Conservation (phyloP, 2,329 filamentous ascomycete genomes). For the Colletotrichum eremochloae region DNA sequence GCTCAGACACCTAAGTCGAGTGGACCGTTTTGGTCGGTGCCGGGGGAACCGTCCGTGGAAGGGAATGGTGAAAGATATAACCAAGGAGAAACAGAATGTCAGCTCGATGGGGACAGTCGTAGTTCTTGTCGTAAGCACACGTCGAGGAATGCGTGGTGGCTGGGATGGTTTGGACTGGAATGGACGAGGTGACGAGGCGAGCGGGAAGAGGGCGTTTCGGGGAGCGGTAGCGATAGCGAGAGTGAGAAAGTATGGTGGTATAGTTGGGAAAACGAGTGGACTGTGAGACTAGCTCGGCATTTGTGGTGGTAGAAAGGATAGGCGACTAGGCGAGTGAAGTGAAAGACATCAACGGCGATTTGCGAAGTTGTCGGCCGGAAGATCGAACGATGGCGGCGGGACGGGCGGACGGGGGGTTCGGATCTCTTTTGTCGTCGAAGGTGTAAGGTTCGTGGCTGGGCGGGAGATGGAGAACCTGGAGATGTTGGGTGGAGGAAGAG, state of each 20-base stretch:
- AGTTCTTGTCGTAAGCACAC: slow-evolving; percentile 7
- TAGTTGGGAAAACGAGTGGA: slow-evolving; percentile 42
- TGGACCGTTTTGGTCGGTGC: slow-evolving; percentile 12
- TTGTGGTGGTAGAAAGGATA: slow-evolving; percentile 27
- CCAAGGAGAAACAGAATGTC: slow-evolving; percentile 14
- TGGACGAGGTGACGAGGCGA: slow-evolving; percentile 26
- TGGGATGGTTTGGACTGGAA: slow-evolving; percentile 24
- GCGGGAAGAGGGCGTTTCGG: slow-evolving; percentile 6
- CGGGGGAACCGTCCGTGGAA: neutral
- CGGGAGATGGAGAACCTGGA: slow-evolving; percentile 30
- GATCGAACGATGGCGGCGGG: slow-evolving; percentile 21
- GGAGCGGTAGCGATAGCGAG: neutral
- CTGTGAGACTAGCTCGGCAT: slow-evolving; percentile 44
- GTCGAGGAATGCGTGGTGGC: slow-evolving; percentile 31
- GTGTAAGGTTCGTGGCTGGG: slow-evolving; percentile 6
- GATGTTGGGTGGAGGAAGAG: slow-evolving; percentile 34
- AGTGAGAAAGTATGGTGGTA: slow-evolving; percentile 3
- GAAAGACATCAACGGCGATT: slow-evolving; percentile 41
- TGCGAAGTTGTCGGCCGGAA: slow-evolving; percentile 17
- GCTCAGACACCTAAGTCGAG: slow-evolving; percentile 26
- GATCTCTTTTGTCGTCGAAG: slow-evolving; percentile 35
- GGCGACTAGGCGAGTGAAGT: slow-evolving; percentile 35
- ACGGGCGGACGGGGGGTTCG: slow-evolving; percentile 25
- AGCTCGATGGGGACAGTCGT: slow-evolving; percentile 13
- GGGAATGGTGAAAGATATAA: slow-evolving; percentile 32